Conservation (phyloP, 495 filamentous ascomycete species). For the Aspergillus wentii region DNA sequence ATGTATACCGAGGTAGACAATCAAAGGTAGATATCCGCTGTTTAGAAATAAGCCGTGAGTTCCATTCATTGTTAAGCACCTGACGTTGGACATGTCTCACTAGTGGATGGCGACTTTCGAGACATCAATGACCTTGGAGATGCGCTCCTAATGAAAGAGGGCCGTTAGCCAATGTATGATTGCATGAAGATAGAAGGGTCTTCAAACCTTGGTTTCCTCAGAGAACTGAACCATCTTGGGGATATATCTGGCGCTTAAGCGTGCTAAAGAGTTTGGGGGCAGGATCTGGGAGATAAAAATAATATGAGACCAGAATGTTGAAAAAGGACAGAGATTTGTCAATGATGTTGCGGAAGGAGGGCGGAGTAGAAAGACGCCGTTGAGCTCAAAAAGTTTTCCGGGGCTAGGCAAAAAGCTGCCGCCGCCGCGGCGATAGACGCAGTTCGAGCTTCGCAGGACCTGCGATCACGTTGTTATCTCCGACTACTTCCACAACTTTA, state of each 20-base stretch:
- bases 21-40: slow-evolving; percentile 93
- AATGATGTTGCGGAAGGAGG: slow-evolving; percentile 10
- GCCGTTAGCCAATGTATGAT: slow-evolving; percentile 6
- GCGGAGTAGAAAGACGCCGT: slow-evolving; percentile 8
- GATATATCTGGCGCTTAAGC: slow-evolving; percentile 1
- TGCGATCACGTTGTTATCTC: no score
- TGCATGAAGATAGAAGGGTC: neutral
- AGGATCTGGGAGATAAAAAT: no score
- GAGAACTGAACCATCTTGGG: slow-evolving; percentile 81
- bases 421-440: slow-evolving; percentile 11
- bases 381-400: slow-evolving; percentile 33
- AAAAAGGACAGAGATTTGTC: neutral
- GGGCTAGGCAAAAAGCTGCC: slow-evolving; percentile 12
- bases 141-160: slow-evolving; percentile 70
- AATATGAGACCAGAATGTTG: no score
- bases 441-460: no score
- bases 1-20: slow-evolving; percentile 90
- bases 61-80: slow-evolving; percentile 4
- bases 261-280: no score
- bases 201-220: slow-evolving; percentile 86
- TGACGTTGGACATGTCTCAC: slow-evolving; percentile 39
- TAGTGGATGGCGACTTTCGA: slow-evolving; percentile 96
- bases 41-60: slow-evolving; percentile 29
- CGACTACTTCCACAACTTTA: no score
- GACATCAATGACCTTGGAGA: slow-evolving; percentile 89